phyloP scores from a whole-genome alignment of 208 protist genomes.

The Novymonas esmeraldas region DNA sequence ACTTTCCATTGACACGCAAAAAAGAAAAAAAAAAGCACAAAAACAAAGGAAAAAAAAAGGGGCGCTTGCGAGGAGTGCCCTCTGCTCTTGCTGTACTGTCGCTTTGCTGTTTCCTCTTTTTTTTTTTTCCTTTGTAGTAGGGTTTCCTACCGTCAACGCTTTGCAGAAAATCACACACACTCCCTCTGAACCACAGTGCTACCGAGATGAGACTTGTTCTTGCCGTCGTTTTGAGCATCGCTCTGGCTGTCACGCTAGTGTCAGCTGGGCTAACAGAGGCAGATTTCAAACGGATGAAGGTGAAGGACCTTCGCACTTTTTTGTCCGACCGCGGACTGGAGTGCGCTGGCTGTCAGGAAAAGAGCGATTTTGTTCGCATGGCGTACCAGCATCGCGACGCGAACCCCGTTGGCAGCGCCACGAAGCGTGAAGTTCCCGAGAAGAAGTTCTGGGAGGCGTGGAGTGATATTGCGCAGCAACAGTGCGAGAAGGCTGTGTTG shows the following conservation, averaged over 20 bases:
- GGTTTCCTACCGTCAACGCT: too few relatives aligned
- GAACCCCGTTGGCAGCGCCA: slow-evolving; percentile 46
- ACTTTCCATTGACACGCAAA: not conserved
- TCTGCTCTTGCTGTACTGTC: too few relatives aligned
- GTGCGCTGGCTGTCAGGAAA: slow-evolving; percentile 85
- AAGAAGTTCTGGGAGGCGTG: slow-evolving; percentile 84
- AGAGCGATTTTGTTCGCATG: slow-evolving; percentile 86
- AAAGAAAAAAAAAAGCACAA: not conserved
- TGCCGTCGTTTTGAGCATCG: slow-evolving; percentile 11
- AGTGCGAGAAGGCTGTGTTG: slow-evolving; percentile 54
- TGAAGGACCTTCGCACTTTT: slow-evolving; percentile 86
- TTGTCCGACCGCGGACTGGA: slow-evolving; percentile 71
- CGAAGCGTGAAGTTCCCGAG: slow-evolving; percentile 65
- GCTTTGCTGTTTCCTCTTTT: slow-evolving; percentile 1
- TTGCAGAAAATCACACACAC: too few relatives aligned
- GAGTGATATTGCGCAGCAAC: slow-evolving; percentile 48
- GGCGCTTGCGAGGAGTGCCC: too few relatives aligned
- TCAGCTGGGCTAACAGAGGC: slow-evolving; percentile 42
- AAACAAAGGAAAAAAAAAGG: not conserved
- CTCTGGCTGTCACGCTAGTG: slow-evolving; percentile 25
- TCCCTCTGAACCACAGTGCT: not conserved
- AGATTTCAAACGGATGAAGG: slow-evolving; percentile 89
- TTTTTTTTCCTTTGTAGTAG: not conserved
- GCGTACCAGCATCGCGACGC: slow-evolving; percentile 76
- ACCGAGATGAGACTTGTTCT: slow-evolving; percentile 13